Evolutionary conservation across 2,329 filamentous ascomycete species (phyloP).

Genomic region (Trichoderma breve): DNA sequence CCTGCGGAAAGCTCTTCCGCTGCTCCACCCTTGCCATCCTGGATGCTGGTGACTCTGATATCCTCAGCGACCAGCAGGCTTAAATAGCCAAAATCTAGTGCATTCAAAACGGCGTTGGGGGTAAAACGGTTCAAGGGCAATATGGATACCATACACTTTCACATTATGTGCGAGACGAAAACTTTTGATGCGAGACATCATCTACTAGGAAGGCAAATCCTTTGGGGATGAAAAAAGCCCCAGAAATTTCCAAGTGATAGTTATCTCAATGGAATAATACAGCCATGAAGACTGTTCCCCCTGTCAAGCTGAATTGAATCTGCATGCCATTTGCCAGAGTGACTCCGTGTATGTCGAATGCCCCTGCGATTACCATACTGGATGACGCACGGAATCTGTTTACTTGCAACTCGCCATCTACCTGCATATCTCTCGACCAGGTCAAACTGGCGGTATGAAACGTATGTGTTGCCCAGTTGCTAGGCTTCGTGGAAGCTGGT

Average conservation of each 20-base stretch:
- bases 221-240: neutral
- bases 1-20: conserved; percentile 98
- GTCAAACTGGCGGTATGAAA: neutral
- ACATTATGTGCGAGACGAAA: conserved; percentile 32
- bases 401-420: neutral
- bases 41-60: conserved; percentile 98
- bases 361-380: neutral
- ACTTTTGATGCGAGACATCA: conserved; percentile 28
- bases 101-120: conserved; percentile 45
- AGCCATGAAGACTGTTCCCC: conserved; percentile 37
- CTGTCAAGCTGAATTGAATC: conserved; percentile 18
- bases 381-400: neutral
- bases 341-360: neutral
- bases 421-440: neutral
- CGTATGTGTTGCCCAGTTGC: neutral
- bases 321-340: neutral
- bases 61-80: conserved; percentile 74
- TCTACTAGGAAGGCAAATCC: conserved; percentile 24
- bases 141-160: conserved; percentile 34
- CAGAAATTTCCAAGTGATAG: conserved; percentile 22
- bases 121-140: conserved; percentile 37
- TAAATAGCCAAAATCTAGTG: conserved; percentile 41
- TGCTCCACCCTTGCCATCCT: conserved; percentile 97
- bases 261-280: conserved; percentile 37
- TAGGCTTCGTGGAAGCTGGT: neutral